Percentiles rank a stretch among this genome's conserved stretches.
Conservation (phyloP, 2,329 filamentous ascomycete species). For the Colletotrichum shisoi region DNA sequence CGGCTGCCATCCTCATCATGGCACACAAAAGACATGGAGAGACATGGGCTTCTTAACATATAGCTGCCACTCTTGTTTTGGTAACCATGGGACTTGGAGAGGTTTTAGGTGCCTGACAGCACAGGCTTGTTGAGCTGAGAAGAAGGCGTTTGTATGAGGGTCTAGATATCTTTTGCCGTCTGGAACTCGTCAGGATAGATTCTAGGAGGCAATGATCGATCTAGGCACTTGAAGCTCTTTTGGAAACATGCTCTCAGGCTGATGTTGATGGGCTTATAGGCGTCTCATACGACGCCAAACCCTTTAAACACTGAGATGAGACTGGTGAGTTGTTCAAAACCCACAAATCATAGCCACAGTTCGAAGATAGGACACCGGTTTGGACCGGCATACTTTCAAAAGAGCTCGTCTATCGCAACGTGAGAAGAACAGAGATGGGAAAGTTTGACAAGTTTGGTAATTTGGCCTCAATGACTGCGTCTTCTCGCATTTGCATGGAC, state of each 20-base stretch:
- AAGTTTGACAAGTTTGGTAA: not conserved
- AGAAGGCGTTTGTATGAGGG: not conserved
- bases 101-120: not conserved
- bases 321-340: not conserved
- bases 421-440: not conserved
- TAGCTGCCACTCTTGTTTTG: not conserved
- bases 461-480: not conserved
- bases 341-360: too few relatives aligned
- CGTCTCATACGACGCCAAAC: not conserved
- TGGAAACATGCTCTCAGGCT: too few relatives aligned
- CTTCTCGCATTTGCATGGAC: not conserved
- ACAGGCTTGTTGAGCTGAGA: slow-evolving; percentile 4
- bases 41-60: not conserved
- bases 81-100: not conserved
- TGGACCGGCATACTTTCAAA: not conserved
- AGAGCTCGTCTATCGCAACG: not conserved
- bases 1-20: not conserved
- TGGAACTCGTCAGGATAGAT: not conserved
- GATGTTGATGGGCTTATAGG: too few relatives aligned
- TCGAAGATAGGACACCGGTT: not conserved
- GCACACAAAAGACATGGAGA: not conserved
- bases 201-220: not conserved
- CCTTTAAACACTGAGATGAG: not conserved
- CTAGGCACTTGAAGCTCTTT: not conserved
- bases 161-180: not conserved